Conservation (phyloP, 2,329 filamentous ascomycete genomes). For the Cytospora schulzeri region DNA sequence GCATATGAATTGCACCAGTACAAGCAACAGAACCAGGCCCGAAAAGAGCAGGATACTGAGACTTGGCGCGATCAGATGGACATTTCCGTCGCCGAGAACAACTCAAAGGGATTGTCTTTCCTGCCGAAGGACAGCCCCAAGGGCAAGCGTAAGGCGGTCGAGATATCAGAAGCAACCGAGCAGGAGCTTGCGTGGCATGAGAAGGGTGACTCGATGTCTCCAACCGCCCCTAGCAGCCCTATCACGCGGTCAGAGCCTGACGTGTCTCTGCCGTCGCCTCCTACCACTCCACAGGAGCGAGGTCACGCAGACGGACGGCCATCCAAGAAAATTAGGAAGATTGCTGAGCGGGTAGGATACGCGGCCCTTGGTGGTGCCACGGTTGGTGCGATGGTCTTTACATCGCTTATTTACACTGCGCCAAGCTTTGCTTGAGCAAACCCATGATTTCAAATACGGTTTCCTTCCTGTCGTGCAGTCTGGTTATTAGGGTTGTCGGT, state of each 20-base stretch:
- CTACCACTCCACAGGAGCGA: conserved; percentile 2
- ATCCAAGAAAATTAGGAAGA: conserved; percentile 35
- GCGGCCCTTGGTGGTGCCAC: conserved; percentile 42
- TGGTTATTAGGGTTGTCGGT: background rate
- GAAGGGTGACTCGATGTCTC: background rate
- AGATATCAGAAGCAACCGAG: conserved; percentile 19
- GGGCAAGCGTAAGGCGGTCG: conserved; percentile 24
- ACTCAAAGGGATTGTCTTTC: background rate
- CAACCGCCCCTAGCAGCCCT: background rate
- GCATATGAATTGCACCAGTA: conserved; percentile 16
- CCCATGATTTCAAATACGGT: background rate
- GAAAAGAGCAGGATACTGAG: background rate
- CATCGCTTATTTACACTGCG: conserved; percentile 43
- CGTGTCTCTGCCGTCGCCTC: conserved; percentile 21
- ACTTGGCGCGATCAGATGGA: background rate
- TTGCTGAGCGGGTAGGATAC: conserved; percentile 40
- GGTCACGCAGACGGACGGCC: conserved; percentile 26
- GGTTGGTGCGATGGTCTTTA: conserved; percentile 40
- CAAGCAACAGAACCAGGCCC: conserved; percentile 1
- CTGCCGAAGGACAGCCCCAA: background rate
- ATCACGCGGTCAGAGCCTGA: conserved; percentile 5
- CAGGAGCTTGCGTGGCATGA: conserved; percentile 16
- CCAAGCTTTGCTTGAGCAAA: conserved; percentile 36
- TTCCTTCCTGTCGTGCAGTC: background rate
- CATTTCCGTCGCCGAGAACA: background rate